These are phyloP conservation scores for Solanum lycopersicoides DNA, from an alignment of 257 asterid species.

Conservation along the genomic window DNA sequence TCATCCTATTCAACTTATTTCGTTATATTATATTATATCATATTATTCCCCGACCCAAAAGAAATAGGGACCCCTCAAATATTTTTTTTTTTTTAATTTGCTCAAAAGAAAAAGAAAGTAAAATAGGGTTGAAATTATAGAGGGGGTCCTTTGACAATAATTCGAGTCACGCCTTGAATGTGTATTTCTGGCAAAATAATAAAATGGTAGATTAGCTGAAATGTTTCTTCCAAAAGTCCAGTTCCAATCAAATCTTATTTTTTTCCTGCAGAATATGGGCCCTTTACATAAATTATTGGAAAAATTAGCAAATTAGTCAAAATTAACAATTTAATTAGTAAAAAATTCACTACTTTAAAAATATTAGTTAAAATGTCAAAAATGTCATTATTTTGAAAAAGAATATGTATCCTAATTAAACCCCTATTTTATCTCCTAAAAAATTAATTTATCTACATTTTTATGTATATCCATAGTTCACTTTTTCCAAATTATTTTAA, in stretches of 20 bases:
- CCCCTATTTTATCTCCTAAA: too few relatives aligned
- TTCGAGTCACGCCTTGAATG: constrained; percentile 36
- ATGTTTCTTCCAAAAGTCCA: constrained; percentile 10
- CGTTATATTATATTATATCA: not conserved
- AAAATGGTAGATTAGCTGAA: not conserved
- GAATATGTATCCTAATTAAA: too few relatives aligned
- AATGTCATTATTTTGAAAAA: too few relatives aligned
- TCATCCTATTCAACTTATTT: not conserved
- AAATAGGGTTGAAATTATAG: not conserved
- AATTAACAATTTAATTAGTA: too few relatives aligned
- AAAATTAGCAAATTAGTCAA: too few relatives aligned
- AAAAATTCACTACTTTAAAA: too few relatives aligned
- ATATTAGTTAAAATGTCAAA: too few relatives aligned
- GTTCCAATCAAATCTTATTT: constrained; percentile 39
- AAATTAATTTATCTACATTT: too few relatives aligned
- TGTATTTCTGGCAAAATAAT: constrained; percentile 19
- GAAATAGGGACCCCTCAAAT: not conserved
- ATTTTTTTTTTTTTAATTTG: not conserved
- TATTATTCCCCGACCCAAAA: too few relatives aligned
- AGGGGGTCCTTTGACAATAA: constrained; percentile 14
- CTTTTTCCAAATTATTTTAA: too few relatives aligned
- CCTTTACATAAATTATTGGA: constrained; percentile 23
- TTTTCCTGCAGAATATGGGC: constrained; percentile 14
- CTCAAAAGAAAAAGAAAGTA: not conserved
- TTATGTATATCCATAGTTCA: too few relatives aligned